Base-by-base conservation (phyloP, 2,329 filamentous ascomycete species). In the Botrytis deweyae region DNA sequence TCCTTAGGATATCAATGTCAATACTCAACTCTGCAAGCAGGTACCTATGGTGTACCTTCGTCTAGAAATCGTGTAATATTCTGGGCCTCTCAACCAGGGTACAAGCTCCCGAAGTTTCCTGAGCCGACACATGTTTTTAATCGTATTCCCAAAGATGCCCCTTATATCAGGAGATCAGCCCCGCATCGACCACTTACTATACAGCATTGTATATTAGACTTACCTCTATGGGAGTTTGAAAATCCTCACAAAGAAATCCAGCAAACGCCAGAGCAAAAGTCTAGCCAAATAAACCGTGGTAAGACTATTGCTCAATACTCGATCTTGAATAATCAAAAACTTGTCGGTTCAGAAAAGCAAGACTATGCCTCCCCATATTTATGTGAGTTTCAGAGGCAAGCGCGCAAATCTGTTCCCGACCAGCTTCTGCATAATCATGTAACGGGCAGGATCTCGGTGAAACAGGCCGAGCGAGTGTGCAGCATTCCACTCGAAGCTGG, bases 1-100 rank as follows among this genome's bases (percentile, higher is more conserved):
- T 70, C 65, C 3, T 18, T 79, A 40, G 77, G 77, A 4, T 79
- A 79, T 44, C 75, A 78, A 67, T 74, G 70, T 5, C 77, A 78
- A n/a, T 71, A 63, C 42, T 71, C 74, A 7, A 12, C 74, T 14
- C 49, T 78, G 1, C 73, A 79, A 42, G 74, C 74, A 38, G 75
- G 59, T 22, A 73, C 76, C 29, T 74, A 74, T 38, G 70, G 73
- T 6, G 38, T 55, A 12, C 77, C 78, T 1, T 76, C 77, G 18
- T 72, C 71, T 1, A 73, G 77, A 22, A 65, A 14, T 18, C 72
- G 77, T 36, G 70, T 76, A 0, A 74, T 79, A 7, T 62, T 78
- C 33, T 78, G 75, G 77, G 78, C 74, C 5, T 59, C 74, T 10
- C 46, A 74, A 9, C 62, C 74, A 29, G 75, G 76, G 2, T 64